phyloP scores from a whole-genome alignment of 1,139 yeast species.

The Sugiyamaella pinicola region DNA sequence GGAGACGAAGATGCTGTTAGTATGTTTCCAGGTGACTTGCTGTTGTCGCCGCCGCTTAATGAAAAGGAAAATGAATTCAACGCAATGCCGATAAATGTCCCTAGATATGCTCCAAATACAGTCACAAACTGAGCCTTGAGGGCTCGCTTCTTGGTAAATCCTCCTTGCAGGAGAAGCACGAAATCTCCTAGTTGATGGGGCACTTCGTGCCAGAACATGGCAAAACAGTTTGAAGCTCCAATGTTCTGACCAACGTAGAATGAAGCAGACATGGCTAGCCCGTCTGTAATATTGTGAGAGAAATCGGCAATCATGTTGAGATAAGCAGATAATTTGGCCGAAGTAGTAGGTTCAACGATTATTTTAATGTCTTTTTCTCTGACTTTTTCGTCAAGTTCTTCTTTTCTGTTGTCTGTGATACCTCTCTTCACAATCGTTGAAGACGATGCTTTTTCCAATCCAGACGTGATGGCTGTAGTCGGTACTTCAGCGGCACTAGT shows the following conservation, averaged over 20 bases:
- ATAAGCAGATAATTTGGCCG: conserved; percentile 53
- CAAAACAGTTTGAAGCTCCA: conserved; percentile 66
- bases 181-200: conserved; percentile 79
- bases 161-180: conserved; percentile 65
- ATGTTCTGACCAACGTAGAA: conserved; percentile 58
- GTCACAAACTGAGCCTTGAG: conserved; percentile 64
- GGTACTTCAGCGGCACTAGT: not conserved
- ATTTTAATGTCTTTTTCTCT: not conserved
- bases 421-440: conserved; percentile 34
- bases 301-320: conserved; percentile 66
- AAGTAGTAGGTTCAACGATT: conserved; percentile 18
- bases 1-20: conserved; percentile 12
- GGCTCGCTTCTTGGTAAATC: conserved; percentile 62
- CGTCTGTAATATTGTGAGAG: conserved; percentile 70
- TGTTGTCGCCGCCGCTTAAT: not conserved
- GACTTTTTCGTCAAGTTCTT: conserved; percentile 29
- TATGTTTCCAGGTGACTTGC: conserved; percentile 39
- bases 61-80: conserved; percentile 42
- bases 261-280: conserved; percentile 66
- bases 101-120: conserved; percentile 62
- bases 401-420: conserved; percentile 34
- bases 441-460: conserved; percentile 25
- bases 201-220: conserved; percentile 69
- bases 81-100: conserved; percentile 62
- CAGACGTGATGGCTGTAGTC: conserved; percentile 13